Evolutionary conservation across 176 grass and related monocot species (phyloP).

Genomic region (Pharus latifolius): DNA sequence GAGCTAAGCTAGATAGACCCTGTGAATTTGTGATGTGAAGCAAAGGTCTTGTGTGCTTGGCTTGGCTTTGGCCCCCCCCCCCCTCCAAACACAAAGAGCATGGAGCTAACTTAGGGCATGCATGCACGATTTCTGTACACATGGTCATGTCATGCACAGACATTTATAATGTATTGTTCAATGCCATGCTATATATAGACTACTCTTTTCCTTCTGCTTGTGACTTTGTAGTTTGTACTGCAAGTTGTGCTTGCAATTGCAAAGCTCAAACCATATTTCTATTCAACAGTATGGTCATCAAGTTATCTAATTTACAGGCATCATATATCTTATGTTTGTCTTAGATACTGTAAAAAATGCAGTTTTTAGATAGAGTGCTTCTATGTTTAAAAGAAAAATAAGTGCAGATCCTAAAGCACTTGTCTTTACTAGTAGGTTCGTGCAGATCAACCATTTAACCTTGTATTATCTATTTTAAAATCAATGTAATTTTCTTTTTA

Average conservation of each 20-base stretch:
- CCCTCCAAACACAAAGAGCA: slow-evolving; percentile 21
- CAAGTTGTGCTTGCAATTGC: neutral
- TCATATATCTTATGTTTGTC: too few species aligned
- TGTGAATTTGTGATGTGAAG: too few species aligned
- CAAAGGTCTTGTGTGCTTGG: slow-evolving; percentile 34
- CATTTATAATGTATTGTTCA: neutral
- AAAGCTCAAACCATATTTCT: neutral
- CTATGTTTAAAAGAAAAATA: too few species aligned
- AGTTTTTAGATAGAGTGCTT: too few species aligned
- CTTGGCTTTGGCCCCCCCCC: slow-evolving; percentile 9
- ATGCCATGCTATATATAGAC: too few species aligned
- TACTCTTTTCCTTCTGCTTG: neutral
- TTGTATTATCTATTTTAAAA: too few species aligned
- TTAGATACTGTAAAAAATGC: too few species aligned
- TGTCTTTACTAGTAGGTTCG: too few species aligned
- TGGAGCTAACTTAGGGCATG: slow-evolving; percentile 19
- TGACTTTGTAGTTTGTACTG: too few species aligned
- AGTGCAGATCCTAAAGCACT: too few species aligned
- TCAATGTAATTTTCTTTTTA: too few species aligned
- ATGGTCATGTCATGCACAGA: slow-evolving; percentile 5
- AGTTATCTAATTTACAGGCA: neutral
- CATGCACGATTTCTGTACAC: neutral
- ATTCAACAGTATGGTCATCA: neutral
- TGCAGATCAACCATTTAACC: too few species aligned
- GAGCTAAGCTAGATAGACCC: neutral